Evolutionary conservation across 352 stramenopile species (phyloP), one percentile per base, ranked within the genome.

Genomic region (Pythium brachiatum): DNA sequence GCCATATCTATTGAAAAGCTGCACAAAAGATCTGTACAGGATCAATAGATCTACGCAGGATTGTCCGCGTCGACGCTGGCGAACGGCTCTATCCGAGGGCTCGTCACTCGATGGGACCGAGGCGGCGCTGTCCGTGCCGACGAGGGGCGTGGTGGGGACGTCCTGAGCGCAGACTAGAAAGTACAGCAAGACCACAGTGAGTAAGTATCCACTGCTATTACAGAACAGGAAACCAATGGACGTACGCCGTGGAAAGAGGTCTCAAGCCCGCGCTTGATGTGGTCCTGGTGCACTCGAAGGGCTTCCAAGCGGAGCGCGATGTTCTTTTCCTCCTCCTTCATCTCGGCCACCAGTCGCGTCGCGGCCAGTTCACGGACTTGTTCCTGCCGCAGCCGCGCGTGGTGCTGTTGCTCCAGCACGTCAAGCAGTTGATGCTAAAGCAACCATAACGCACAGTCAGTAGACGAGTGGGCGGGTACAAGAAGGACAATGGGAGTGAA

Each of bases 321-420:
- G 51, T 81, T 83, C 32, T 70, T 76, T 63, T 89, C 80, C 56
- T 89, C 80, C 26, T 89, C 67, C 12, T 70, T 69, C 67, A 89
- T 82, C 43, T 73, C 68, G 18, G 79, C 48, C 9, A 89, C 60
- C 43, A 77, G 43, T 23, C 51, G 34, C 31, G 70, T 57, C 1
- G 75, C 78, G 27, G 83, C 59, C 21, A 75, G 63, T 31, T 87
- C 74, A 9, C 72, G 76, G 27, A 72, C 36, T 43, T 72, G 74
- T 48, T 89, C 80, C 7, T 58, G 25, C 9, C 65, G 44, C 7
- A 86, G 36, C 7, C 76, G 73, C n/a, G 76, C 57, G 11, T 57
- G 54, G 39, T 86, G 76, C 34, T 81, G 70, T 8, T 66, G 66
- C 23, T 79, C 72, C 16, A 72, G 59, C 47, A 34, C 23, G 38